Evolutionary conservation across 2,329 filamentous ascomycete species (phyloP), one percentile per base, ranked within the genome.

Genomic region (Aspergillus sp.): DNA sequence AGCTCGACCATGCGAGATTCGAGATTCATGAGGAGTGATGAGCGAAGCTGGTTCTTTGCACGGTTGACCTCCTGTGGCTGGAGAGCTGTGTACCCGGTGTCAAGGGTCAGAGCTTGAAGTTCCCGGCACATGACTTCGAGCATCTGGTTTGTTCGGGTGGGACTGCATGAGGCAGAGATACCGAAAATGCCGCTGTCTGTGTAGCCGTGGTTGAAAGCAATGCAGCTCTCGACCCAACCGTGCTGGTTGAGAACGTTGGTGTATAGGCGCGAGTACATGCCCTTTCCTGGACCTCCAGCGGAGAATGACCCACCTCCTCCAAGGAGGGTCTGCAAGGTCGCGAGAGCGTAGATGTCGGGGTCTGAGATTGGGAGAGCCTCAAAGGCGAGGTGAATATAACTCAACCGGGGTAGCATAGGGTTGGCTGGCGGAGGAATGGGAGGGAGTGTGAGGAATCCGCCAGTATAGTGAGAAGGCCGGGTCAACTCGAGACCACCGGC

Each of bases 201-300:
- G 84, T 99, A 99, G 51, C 91, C 92, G 83, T 98, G 93, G 83
- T 98, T 98, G 83, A 98, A 98, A 31, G 94, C 91, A 55, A 96
- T 85, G 80, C 95, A 98, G 63, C 89, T 93, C 80, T 99, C 95
- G 28, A 99, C 92, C 94, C 94, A 99, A 69, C 91, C 92, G 80
- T 97, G 89, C 80, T 98, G 93, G 82, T 99, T 99, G 55, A 99
- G 86, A 0, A 98, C 94, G 76, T 97, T 97, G 66, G 93, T 98
- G 83, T 97, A 99, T 8, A 99, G 87, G 13, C 95, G 90, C 43
- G 92, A 96, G 83, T 98, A 98, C 95, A 99, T 99, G 76, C 95
- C 95, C 82, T 99, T 99, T 57, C 95, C 95, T 4, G 95, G 95
- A 0, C 95, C 95, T 70, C 95, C 95, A 57, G 95, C 95, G 17